These are phyloP conservation scores for Aureobasidium melanogenum DNA, from an alignment of 2,329 filamentous ascomycete genomes.

Conservation along the genomic window DNA sequence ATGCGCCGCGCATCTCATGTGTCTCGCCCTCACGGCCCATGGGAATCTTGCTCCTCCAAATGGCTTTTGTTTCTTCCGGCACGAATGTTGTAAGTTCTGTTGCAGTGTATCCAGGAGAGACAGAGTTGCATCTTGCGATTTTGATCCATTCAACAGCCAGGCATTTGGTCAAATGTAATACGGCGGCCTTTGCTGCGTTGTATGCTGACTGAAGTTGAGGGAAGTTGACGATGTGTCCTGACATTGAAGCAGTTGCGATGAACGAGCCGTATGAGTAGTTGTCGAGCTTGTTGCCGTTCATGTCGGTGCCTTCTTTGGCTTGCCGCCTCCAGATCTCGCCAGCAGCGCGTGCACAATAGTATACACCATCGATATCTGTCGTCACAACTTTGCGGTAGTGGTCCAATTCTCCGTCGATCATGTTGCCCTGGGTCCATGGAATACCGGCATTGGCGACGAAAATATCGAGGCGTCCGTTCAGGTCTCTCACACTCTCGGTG, in stretches of 20 bases:
- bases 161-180: slow-evolving; percentile 47
- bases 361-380: slow-evolving; percentile 67
- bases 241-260: slow-evolving; percentile 71
- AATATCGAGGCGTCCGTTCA: slow-evolving; percentile 66
- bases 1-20: slow-evolving; percentile 74
- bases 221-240: slow-evolving; percentile 67
- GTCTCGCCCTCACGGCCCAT: slow-evolving; percentile 67
- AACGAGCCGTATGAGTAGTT: slow-evolving; percentile 32
- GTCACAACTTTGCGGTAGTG: slow-evolving; percentile 59
- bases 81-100: slow-evolving; percentile 64
- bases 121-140: slow-evolving; percentile 62
- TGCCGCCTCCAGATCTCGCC: slow-evolving; percentile 62
- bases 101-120: slow-evolving; percentile 65
- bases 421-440: slow-evolving; percentile 60
- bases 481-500: slow-evolving; percentile 45
- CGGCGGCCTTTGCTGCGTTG: slow-evolving; percentile 26
- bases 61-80: slow-evolving; percentile 55
- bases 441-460: slow-evolving; percentile 75
- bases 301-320: slow-evolving; percentile 55
- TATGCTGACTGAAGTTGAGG: slow-evolving; percentile 61
- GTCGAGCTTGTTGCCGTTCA: slow-evolving; percentile 30
- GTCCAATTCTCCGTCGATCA: slow-evolving; percentile 55
- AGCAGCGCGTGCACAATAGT: slow-evolving; percentile 65
- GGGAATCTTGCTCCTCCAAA: slow-evolving; percentile 65
- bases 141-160: slow-evolving; percentile 69